phyloP scores from a whole-genome alignment of 352 stramenopile species.

The Globisporangium camurandrum region DNA sequence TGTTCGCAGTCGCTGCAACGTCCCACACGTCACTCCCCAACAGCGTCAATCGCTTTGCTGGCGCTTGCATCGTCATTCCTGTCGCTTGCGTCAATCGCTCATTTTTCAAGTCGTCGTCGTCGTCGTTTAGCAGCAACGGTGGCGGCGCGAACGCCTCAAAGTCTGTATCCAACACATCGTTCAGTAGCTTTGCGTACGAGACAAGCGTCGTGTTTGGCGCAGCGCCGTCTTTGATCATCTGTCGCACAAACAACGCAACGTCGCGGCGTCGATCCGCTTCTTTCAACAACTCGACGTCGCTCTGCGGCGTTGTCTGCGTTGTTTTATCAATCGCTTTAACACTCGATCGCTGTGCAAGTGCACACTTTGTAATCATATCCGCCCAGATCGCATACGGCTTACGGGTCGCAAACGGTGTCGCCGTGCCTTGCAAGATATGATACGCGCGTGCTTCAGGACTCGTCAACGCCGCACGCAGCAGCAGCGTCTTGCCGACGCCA shows the following conservation, averaged over 20 bases:
- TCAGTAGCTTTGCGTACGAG: conserved; percentile 46
- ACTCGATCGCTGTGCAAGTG: conserved; percentile 31
- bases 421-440: conserved; percentile 59
- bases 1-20: not conserved
- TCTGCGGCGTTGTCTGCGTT: not conserved
- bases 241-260: conserved; percentile 48
- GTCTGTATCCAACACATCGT: conserved; percentile 60
- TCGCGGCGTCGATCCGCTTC: conserved; percentile 38
- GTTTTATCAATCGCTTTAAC: no score
- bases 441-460: conserved; percentile 37
- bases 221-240: conserved; percentile 57
- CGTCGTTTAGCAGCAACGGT: no score
- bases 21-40: conserved; percentile 8
- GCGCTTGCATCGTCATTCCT: not conserved
- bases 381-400: conserved; percentile 80
- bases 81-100: not conserved
- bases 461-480: conserved; percentile 57
- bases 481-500: conserved; percentile 72
- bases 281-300: conserved; percentile 12
- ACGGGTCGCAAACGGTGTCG: conserved; percentile 62
- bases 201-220: conserved; percentile 65
- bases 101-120: conserved; percentile 9
- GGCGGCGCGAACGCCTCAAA: conserved; percentile 45
- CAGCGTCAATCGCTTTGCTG: conserved; percentile 13
- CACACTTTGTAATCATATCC: conserved; percentile 65